A percentile compares a stretch with the other conserved stretches of the same genome.
phyloP scores from a whole-genome alignment of 2,329 filamentous ascomycete species.

The Uncinocarpus reesii region DNA sequence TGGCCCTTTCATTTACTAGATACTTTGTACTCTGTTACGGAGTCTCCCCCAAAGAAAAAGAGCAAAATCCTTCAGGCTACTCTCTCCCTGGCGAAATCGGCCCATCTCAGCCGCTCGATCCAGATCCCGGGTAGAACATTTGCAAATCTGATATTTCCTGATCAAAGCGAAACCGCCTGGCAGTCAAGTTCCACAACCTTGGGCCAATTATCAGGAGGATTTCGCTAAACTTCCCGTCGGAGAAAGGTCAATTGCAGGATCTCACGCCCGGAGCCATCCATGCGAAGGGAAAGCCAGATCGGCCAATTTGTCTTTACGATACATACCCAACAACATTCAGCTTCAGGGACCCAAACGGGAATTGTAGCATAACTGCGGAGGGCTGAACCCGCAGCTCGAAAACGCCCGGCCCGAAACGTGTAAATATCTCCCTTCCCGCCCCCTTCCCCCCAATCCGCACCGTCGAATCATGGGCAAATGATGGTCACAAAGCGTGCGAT shows the following conservation, averaged over 20 bases:
- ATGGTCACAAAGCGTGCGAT: neutral
- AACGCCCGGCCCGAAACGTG: neutral
- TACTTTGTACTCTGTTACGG: too few relatives aligned
- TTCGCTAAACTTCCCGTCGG: conserved; percentile 7
- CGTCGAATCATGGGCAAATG: neutral
- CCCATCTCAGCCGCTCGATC: neutral
- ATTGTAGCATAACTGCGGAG: conserved; percentile 5
- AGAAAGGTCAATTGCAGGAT: neutral
- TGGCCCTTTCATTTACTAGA: too few relatives aligned
- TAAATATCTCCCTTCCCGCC: conserved; percentile 1
- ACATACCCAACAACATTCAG: neutral
- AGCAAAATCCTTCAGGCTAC: neutral
- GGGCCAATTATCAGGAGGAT: neutral
- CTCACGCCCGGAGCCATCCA: neutral
- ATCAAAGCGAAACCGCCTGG: neutral
- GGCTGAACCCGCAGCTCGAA: neutral
- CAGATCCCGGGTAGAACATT: neutral
- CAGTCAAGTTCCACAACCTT: neutral
- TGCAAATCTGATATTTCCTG: neutral
- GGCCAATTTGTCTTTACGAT: neutral
- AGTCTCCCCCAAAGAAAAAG: too few relatives aligned
- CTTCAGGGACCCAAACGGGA: neutral
- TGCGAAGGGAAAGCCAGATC: conserved; percentile 1
- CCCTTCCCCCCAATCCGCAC: too few relatives aligned
- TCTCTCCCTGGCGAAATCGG: neutral